Base-by-base conservation (phyloP, 306 rosid species). In the Begonia fuchsioides region DNA sequence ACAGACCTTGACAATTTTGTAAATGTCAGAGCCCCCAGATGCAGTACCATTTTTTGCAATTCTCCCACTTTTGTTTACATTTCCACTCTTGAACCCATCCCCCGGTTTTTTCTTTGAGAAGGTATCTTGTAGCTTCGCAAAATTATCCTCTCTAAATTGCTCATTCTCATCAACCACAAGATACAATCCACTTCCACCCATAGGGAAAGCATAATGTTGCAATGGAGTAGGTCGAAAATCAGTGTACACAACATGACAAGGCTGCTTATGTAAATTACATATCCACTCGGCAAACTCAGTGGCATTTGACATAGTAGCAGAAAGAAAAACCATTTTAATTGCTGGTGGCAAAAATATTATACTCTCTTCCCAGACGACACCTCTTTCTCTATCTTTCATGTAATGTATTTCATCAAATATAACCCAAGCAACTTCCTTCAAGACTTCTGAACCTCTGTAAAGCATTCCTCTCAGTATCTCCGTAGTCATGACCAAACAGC, bases 351-450 rank as follows among this genome's bases (percentile, higher is more conserved):
- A 67, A 26, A 83, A 88, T 4, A 88, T 81, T n/a, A 88, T 88
- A 71, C 96, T 88, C 71, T 88, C 96, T 60, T 88, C 96, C 96
- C 96, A 88, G 59, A 88, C 96, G 43, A 88, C 96, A 51, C 96
- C 96, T 65, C 96, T 76, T 55, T 88, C 96, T 5, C 95, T 75
- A 70, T 88, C 96, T 76, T 72, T 83, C 96, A 88, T 88, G 35
- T 88, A 88, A 56, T 88, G 96, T 49, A 88, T 88, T 59, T 88
- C 96, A 60, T 88, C 96, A 47, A 88, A 88, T 20, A 88, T 88
- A 39, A 88, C 96, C 95, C 96, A 88, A 2, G 90, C 86, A 3
- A 88, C 96, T 72, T 88, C 96, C 61, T 88, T 88, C 46, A 88
- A 53, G 49, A 88, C 83, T 64, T 83, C 96, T 0, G 95, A 83